Percentiles rank a stretch among this genome's conserved stretches.
phyloP scores from a whole-genome alignment of 1,284 basidiomycete species.

The Meripilus lineatus region DNA sequence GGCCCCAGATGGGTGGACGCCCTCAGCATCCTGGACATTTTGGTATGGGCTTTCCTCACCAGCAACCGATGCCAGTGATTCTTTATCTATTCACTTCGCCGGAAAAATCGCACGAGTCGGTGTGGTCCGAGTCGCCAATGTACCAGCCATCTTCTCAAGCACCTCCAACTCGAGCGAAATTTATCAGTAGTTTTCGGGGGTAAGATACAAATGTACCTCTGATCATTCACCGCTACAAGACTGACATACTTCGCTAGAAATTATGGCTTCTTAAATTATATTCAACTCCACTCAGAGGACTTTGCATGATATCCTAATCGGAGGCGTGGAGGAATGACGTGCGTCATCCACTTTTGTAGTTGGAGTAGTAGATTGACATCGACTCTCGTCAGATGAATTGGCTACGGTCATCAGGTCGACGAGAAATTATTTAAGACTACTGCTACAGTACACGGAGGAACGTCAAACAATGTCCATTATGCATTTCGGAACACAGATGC shows the following conservation, averaged over 20 bases:
- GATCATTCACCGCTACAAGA: background rate
- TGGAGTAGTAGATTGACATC: too few species aligned
- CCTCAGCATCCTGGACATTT: too few species aligned
- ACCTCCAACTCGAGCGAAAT: slow-evolving; percentile 7
- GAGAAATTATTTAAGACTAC: too few species aligned
- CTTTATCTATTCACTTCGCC: slow-evolving; percentile 24
- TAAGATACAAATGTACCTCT: slow-evolving; percentile 10
- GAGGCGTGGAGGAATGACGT: background rate
- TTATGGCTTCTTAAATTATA: slow-evolving; percentile 25
- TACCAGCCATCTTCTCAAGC: slow-evolving; percentile 6
- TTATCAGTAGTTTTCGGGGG: slow-evolving; percentile 15
- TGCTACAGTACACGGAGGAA: too few species aligned
- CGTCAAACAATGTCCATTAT: too few species aligned
- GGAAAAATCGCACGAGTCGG: slow-evolving; percentile 15
- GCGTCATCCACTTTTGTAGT: too few species aligned
- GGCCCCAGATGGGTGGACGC: too few species aligned
- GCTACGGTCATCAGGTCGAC: too few species aligned
- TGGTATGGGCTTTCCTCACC: slow-evolving; percentile 11
- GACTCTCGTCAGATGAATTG: too few species aligned
- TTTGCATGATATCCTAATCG: slow-evolving; percentile 11
- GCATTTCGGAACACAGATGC: too few species aligned
- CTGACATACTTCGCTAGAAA: slow-evolving; percentile 8
- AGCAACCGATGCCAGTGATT: slow-evolving; percentile 16
- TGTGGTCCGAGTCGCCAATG: slow-evolving; percentile 20
- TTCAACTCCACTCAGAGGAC: slow-evolving; percentile 26